Evolutionary conservation across 2,329 filamentous ascomycete species (phyloP).

Genomic region (Teratosphaeria epicoccoides): DNA sequence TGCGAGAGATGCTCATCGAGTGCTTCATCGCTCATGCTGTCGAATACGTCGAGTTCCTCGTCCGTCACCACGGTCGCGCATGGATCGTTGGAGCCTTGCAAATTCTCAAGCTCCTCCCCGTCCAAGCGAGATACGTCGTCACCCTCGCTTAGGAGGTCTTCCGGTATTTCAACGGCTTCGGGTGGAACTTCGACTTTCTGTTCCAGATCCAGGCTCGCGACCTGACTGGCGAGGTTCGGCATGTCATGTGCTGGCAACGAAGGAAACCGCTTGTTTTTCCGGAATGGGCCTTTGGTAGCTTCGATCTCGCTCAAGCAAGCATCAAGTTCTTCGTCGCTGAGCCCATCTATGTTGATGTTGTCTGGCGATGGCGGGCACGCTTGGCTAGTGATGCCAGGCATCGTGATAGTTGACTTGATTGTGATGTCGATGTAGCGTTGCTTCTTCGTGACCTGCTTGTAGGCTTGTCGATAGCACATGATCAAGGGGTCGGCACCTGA

Average conservation of each 20-base stretch:
- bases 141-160: background rate
- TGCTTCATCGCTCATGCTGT: background rate
- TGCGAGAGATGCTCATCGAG: background rate
- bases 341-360: background rate
- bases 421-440: background rate
- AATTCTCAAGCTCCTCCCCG: background rate
- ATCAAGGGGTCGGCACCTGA: too few relatives aligned
- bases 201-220: background rate
- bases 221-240: background rate
- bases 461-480: background rate
- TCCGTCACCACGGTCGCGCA: background rate
- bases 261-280: background rate
- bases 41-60: background rate
- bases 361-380: background rate
- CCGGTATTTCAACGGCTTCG: background rate
- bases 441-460: background rate
- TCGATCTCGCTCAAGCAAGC: background rate
- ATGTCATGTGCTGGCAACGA: background rate
- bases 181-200: background rate
- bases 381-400: background rate
- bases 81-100: background rate
- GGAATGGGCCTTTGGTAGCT: background rate
- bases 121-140: background rate
- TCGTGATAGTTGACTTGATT: background rate
- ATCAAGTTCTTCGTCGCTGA: background rate